Base-by-base conservation (phyloP, 495 filamentous ascomycete genomes). In the Amphirosellinia nigrospora region DNA sequence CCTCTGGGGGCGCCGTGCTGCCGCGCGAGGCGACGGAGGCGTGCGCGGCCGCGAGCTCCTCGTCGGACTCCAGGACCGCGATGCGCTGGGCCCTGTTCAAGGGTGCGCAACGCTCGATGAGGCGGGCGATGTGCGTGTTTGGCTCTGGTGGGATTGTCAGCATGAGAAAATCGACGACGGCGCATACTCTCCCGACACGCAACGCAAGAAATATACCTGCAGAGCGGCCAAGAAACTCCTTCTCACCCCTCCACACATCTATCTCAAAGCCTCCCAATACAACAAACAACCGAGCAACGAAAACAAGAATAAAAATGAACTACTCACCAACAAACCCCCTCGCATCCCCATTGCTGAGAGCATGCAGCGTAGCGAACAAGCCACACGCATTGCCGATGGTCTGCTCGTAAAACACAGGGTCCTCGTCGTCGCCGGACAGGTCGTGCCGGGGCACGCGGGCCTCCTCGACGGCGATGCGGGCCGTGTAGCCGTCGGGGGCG, bases 351-450 rank as follows among this genome's bases (percentile, higher is more conserved):
- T 82, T 82, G 45, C 85, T 81, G 4, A 94, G 86, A 63, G 88
- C 87, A 81, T 96, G 93, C 36, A 96, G 77, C 4, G 94, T 81
- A 0, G 89, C 93, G 77, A 93, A 93, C 52, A 92, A 84, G 4
- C 93, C 93, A 80, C 94, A 97, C 3, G 92, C 90, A 77, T 96
- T 87, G 43, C 88, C 85, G 75, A 97, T 96, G 0, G 92, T 96
- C 71, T 97, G 94, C 73, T 91, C 90, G 81, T 94, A 96, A 92
- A 93, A 96, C 66, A 93, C 86, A 13, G 82, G 74, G 19, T 81
- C 80, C 65, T 85, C 81, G 4, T 78, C 78, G 10, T 74, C 77
- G 11, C 80, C 84, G 32, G 30, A 71, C 45, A 21, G 43, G 7
- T 62, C 80, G 21, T 65, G 5, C 58, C 70, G 72, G 3, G 78